Evolutionary conservation across 345 rosid genomes (phyloP), one percentile per base, ranked within the genome.

Genomic region (Camelina sativa): DNA sequence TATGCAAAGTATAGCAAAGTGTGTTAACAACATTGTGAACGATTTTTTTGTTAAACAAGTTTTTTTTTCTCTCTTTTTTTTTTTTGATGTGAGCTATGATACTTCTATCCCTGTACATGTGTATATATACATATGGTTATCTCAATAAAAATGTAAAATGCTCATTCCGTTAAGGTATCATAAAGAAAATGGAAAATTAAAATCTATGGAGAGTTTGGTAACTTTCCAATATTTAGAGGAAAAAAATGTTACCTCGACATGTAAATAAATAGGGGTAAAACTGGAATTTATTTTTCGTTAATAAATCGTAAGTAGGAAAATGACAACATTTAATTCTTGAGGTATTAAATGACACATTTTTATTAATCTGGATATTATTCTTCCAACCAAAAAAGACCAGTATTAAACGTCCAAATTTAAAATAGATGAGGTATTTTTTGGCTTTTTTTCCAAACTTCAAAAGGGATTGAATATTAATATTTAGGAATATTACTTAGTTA

Each of bases 1-100:
- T 25, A 54, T 54, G 37, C 59, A 54, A 54, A 54, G 11, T 54
- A 54, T 54, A 54, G 59, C 59, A 54, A 54, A 54, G 2, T 16
- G 34, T 54, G 35, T 11, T 6, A 54, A 6, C 34, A 35, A 54
- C 58, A 25, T 54, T 20, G 58, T 53, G 9, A 53, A 23, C 58
- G 34, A 53, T 22, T 30, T 3, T 23, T 53, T 23, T 25, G 16
- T 23, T 32, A 54, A 44, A 44, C 16, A 44, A 44, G 50, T 15
- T 44, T 44, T 44, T n/a, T 6, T 2, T 44, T 13, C 15, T 2
- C 6, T 44, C 11, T n/a, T n/a, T n/a, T n/a, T n/a, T n/a, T 44
- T 44, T 43, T 15, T 44, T 44, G 48, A 20, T n/a, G 51, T 46
- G 20, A 52, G 3, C 25, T 23, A 23, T 23, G 13, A 52, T 52